Evolutionary conservation across 495 filamentous ascomycete genomes (phyloP).

Genomic region (Aspergillus heteromorphus): DNA sequence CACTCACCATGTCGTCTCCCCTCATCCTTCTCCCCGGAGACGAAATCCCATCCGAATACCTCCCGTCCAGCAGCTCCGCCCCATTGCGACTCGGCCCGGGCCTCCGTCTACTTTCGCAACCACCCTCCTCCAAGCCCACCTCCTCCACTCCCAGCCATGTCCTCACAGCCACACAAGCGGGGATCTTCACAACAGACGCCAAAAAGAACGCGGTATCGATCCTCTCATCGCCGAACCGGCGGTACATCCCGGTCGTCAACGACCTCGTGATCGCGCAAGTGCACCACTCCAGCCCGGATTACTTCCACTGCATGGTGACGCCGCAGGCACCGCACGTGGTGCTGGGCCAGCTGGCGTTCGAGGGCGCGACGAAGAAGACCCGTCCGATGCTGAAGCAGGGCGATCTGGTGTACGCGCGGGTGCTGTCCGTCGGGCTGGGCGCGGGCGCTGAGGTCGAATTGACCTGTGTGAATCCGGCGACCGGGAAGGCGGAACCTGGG

Average conservation of each 20-base stretch:
- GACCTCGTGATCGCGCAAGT: slow-evolving; percentile 86
- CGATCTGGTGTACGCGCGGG: slow-evolving; percentile 78
- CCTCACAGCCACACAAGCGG: slow-evolving; percentile 72
- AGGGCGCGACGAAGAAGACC: slow-evolving; percentile 86
- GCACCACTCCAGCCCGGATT: slow-evolving; percentile 66
- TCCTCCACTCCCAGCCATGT: slow-evolving; percentile 27
- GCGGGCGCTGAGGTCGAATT: slow-evolving; percentile 84
- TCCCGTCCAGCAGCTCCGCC: slow-evolving; percentile 58
- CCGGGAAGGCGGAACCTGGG: slow-evolving; percentile 82
- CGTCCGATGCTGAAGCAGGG: slow-evolving; percentile 69
- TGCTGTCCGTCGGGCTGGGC: slow-evolving; percentile 60
- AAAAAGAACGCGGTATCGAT: slow-evolving; percentile 58
- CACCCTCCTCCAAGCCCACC: slow-evolving; percentile 10
- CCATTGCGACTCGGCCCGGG: slow-evolving; percentile 83
- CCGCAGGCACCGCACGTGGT: slow-evolving; percentile 68
- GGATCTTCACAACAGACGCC: slow-evolving; percentile 66
- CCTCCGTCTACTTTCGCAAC: slow-evolving; percentile 47
- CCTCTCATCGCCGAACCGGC: slow-evolving; percentile 31
- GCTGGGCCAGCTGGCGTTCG: slow-evolving; percentile 84
- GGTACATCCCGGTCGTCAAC: slow-evolving; percentile 72
- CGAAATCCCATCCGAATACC: slow-evolving; percentile 49
- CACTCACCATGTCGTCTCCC: slow-evolving; percentile 37
- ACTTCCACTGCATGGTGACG: slow-evolving; percentile 66
- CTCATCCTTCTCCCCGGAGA: slow-evolving; percentile 75
- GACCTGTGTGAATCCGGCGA: slow-evolving; percentile 77